Conservation (phyloP, 2,329 filamentous ascomycete genomes). For the Fusarium xyrophilum region DNA sequence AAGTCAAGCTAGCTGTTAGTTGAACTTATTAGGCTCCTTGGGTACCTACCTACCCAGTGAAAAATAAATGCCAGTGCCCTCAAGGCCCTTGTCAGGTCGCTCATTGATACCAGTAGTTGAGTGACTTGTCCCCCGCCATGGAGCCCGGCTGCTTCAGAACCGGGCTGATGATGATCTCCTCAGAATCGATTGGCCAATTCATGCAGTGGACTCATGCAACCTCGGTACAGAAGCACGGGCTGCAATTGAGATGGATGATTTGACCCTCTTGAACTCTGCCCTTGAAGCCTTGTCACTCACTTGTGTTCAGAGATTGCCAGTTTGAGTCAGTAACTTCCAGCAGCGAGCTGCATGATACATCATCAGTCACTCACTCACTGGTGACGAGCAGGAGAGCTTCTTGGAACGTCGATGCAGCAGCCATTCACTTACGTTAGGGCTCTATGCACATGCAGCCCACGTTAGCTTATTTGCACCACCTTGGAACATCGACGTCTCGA, state of each 20-base stretch:
- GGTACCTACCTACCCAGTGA: slow-evolving; percentile 5
- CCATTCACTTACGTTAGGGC: not conserved
- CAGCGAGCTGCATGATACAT: not conserved
- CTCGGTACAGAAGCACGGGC: slow-evolving; percentile 23
- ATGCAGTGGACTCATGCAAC: slow-evolving; percentile 18
- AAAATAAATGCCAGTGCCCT: slow-evolving; percentile 25
- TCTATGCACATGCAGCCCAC: not conserved
- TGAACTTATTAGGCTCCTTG: not conserved
- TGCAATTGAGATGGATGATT: slow-evolving; percentile 10
- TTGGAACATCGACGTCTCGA: not conserved
- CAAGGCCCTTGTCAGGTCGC: slow-evolving; percentile 8
- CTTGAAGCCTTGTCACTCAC: slow-evolving; percentile 19
- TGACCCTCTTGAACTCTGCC: slow-evolving; percentile 19
- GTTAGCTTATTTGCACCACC: slow-evolving; percentile 1
- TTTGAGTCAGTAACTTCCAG: not conserved
- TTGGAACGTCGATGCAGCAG: not conserved
- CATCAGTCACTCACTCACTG: not conserved
- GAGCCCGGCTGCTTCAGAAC: slow-evolving; percentile 6
- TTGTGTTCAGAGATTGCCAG: not conserved
- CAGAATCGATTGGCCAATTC: slow-evolving; percentile 32
- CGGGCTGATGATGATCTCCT: slow-evolving; percentile 28
- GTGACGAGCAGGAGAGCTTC: not conserved
- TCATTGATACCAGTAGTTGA: slow-evolving; percentile 5
- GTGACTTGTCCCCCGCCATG: slow-evolving; percentile 15
- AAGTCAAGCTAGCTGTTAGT: not conserved